phyloP scores from a whole-genome alignment of 2,329 filamentous ascomycete genomes.

The Paracamarosporium sp. region DNA sequence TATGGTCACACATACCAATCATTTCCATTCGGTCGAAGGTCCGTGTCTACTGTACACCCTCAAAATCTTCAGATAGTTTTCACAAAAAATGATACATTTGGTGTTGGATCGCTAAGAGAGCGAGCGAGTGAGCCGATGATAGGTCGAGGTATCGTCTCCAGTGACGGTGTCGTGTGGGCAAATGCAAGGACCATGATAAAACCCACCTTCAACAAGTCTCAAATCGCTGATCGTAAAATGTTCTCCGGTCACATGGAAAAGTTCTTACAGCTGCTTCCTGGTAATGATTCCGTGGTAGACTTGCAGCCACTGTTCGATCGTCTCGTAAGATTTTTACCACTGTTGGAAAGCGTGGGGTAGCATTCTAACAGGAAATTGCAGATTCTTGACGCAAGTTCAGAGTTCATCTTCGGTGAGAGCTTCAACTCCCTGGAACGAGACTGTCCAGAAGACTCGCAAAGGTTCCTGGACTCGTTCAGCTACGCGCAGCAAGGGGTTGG shows the following conservation, averaged over 20 bases:
- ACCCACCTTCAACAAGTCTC: conserved; percentile 19
- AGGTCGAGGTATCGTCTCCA: conserved; percentile 19
- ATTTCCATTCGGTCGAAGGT: conserved; percentile 17
- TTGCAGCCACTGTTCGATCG: conserved; percentile 6
- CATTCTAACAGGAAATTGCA: too few relatives aligned
- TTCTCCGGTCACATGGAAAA: conserved; percentile 17
- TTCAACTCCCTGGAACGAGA: conserved; percentile 22
- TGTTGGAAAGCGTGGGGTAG: too few relatives aligned
- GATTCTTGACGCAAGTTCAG: conserved; percentile 47
- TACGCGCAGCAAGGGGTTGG: conserved; percentile 2
- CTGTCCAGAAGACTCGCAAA: conserved; percentile 6
- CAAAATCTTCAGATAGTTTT: conserved; percentile 19
- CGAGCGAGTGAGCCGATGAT: conserved; percentile 9
- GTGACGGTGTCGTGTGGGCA: conserved; percentile 17
- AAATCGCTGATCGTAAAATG: conserved; percentile 18
- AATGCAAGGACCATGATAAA: conserved; percentile 13
- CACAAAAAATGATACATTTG: conserved; percentile 18
- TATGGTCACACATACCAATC: conserved; percentile 5
- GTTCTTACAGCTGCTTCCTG: conserved; percentile 12
- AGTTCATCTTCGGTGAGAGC: conserved; percentile 48
- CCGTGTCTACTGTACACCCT: conserved; percentile 13
- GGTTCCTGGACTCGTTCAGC: conserved; percentile 16
- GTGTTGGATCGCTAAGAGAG: conserved; percentile 15
- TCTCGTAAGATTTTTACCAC: not conserved
- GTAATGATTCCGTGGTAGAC: conserved; percentile 12